Base-by-base conservation (phyloP, 2,329 filamentous ascomycete genomes). In the Alternaria gansuensis region DNA sequence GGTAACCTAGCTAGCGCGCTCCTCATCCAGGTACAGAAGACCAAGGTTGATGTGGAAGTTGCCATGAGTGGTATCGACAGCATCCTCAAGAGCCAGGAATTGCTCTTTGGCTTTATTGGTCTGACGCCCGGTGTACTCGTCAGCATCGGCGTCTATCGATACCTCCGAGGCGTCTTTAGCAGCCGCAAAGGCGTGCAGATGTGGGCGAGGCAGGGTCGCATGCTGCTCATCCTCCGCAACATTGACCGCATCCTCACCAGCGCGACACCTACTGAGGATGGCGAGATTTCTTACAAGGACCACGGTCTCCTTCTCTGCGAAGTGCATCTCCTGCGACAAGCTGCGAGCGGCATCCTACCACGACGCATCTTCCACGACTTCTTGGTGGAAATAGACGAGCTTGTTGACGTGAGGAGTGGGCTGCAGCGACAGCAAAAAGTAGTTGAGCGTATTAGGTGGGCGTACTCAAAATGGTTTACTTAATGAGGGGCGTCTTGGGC, bases 1-100 rank as follows among this genome's bases (percentile, higher is more conserved):
- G 95, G 95, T 10, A 94, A 98, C 70, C 84, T 99, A 28, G 86
- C 98, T 34, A 89, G 94, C 51, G 93, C 94, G 4, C 86, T 99
- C 28, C 83, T 99, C 43, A 98, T 99, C 54, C 95, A 99, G 75
- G 89, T 99, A 36, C 95, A 99, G 73, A 99, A 99, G 83, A 98
- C 95, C 23, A 99, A 99, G 81, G 95, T 99, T 8, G 95, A 99
- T 73, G 88, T 99, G 11, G 95, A 99, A 77, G 89, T 98, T 61
- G 95, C 95, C 13, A 93, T 99, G 81, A 92, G 91, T 59, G 95
- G 95, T 17, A 99, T 99, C 65, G 94, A 99, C 81, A 88, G 92
- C 33, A 85, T 99, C 31, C 84, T 99, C 57, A 97, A 95, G 81
- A 97, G 93, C 72, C 95, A 99, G 75, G 94, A 99, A 75, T 85